Base-by-base conservation (phyloP, 805 yeast species). In the Komagataella populi region DNA sequence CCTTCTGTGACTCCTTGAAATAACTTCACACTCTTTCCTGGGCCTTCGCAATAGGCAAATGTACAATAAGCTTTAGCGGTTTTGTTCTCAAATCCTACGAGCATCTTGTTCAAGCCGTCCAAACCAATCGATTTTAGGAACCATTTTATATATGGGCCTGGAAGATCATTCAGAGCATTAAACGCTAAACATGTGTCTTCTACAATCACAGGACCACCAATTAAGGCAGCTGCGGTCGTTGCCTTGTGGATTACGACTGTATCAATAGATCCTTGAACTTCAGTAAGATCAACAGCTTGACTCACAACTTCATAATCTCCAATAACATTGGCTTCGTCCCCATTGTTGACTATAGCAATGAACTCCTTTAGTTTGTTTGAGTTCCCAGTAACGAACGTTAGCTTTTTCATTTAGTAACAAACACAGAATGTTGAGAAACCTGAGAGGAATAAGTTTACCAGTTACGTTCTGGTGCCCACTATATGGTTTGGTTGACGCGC, bases 141-240 rank as follows among this genome's bases (percentile, higher is more conserved):
- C 99, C 99, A 91, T 66, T 91, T 91, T 67, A 78, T 76, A 51
- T 66, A 67, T 1, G 98, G 98, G 22, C 99, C 99, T 3, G 99
- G 99, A 49, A 93, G 74, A 55, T 74, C 72, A 50, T 85, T 81
- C 61, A 84, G 73, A 1, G 95, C 96, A 49, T 76, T 76, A 66
- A 85, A 93, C 3, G 84, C 87, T 45, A 93, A 75, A 49, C 96
- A 90, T 0, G 99, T 93, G 60, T 93, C 99, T 63, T 93, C 99
- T 3, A 90, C 96, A 52, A 93, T 72, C 0, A 88, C 97, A 0
- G 98, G 91, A 0, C 95, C 93, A 56, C 65, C 51, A 24, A 81
- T 64, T 6, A 77, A 62, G 10, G 65, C 61, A 5, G 91, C 84
- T 2, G 96, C 96, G 10, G 81, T 74, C 59, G 73, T 68, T 52